A percentile compares a stretch with the other conserved stretches of the same genome.
phyloP scores from a whole-genome alignment of 169 alveolate genomes.

The Cyclospora cayetanensis region DNA sequence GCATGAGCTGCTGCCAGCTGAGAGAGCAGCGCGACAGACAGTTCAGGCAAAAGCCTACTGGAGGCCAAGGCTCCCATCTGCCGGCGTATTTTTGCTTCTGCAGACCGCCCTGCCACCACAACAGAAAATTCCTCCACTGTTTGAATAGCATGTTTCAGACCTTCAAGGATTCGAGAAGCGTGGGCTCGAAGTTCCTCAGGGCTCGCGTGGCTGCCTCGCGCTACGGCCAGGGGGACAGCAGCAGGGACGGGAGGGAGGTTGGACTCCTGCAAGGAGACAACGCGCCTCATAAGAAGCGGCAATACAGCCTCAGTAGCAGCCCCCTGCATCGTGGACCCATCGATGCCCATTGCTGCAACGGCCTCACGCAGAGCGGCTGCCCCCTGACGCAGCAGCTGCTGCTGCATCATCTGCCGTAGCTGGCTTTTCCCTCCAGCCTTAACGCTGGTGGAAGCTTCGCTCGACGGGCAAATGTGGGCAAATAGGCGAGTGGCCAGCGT shows the following conservation, averaged over 20 bases:
- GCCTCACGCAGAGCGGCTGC: constrained; percentile 10
- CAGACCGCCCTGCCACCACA: neutral
- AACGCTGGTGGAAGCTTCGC: neutral
- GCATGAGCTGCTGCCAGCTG: neutral
- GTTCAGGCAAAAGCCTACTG: neutral
- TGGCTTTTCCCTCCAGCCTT: neutral
- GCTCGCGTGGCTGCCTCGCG: too few relatives aligned
- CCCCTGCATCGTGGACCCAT: neutral
- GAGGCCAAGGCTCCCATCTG: neutral
- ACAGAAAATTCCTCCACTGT: constrained; percentile 1
- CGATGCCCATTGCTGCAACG: neutral
- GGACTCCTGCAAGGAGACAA: neutral
- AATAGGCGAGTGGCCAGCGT: neutral
- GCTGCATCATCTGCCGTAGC: constrained; percentile 25
- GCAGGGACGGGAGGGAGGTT: neutral
- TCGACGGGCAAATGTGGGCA: neutral
- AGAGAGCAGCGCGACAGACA: neutral
- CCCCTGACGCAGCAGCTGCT: neutral
- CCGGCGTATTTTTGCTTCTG: neutral
- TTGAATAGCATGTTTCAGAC: neutral
- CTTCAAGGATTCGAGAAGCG: neutral
- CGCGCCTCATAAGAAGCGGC: constrained; percentile 1
- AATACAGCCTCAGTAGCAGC: constrained; percentile 18
- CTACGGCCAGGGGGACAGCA: neutral
- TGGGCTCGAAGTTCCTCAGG: neutral